Percentiles rank a stretch among this genome's conserved stretches.
These are phyloP conservation scores for Talaromyces thailandensis DNA, from an alignment of 495 filamentous ascomycete species.

Conservation along the genomic window DNA sequence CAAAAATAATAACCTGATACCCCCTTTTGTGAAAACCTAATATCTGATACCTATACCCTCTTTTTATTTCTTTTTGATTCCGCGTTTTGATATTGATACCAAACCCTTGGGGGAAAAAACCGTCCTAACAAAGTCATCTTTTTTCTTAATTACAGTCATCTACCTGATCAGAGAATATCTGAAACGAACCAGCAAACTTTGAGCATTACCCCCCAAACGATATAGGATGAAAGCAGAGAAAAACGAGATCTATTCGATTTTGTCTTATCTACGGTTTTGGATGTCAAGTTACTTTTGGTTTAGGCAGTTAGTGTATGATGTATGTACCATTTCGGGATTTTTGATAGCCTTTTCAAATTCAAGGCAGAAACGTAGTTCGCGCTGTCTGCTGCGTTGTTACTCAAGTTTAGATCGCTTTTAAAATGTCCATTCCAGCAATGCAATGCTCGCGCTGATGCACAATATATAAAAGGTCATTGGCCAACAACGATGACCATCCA, in stretches of 20 bases:
- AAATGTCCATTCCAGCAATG: not conserved
- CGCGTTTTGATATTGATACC: not conserved
- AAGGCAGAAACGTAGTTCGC: too few species aligned
- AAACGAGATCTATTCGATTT: too few species aligned
- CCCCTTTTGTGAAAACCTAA: not conserved
- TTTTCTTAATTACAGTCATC: slow-evolving; percentile 2
- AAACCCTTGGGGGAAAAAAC: not conserved
- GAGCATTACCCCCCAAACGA: too few species aligned
- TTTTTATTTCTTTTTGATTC: not conserved
- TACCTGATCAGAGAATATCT: slow-evolving; percentile 8
- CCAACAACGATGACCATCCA: not conserved
- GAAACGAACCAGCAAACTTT: not conserved
- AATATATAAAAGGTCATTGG: not conserved
- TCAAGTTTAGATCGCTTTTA: too few species aligned
- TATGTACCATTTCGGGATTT: not conserved
- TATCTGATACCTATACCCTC: not conserved
- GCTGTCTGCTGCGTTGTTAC: too few species aligned
- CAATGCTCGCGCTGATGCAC: not conserved
- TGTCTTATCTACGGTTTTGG: not conserved
- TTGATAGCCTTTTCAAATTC: not conserved
- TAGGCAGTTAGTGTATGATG: not conserved
- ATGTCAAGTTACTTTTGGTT: not conserved
- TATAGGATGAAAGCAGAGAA: too few species aligned
- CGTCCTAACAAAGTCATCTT: slow-evolving; percentile 6
- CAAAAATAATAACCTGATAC: not conserved